Percentiles rank a stretch among this genome's conserved stretches.
Conservation (phyloP, 768 basidiomycete species). For the Cystofilobasidium capitatum region DNA sequence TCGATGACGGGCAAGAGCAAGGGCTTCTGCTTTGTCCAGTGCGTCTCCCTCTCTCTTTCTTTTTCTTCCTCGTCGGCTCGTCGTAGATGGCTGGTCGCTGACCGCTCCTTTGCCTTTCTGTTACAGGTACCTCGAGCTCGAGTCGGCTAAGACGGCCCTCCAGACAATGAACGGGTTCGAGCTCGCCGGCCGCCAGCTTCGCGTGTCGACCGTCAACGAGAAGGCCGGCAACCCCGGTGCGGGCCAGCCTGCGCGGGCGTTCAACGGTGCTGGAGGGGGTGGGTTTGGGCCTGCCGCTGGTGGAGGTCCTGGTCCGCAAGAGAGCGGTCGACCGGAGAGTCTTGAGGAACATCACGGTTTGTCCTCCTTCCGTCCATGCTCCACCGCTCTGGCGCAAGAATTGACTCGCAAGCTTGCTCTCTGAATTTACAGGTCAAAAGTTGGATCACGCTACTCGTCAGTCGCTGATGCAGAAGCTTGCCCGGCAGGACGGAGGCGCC, state of each 20-base stretch:
- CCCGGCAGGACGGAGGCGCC: constrained; percentile 54
- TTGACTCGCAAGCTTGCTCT: too few species aligned
- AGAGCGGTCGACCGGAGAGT: constrained; percentile 19
- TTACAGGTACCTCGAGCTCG: constrained; percentile 72
- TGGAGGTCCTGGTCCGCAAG: not conserved
- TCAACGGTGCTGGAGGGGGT: not conserved
- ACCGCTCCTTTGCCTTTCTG: constrained; percentile 8
- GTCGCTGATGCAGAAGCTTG: constrained; percentile 99
- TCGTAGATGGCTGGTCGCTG: not conserved
- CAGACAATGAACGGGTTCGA: constrained; percentile 99
- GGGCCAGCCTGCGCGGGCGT: not conserved
- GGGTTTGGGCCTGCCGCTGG: not conserved
- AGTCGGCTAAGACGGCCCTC: constrained; percentile 91
- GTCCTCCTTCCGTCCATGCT: not conserved
- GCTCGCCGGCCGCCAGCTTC: constrained; percentile 72
- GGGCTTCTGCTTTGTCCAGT: constrained; percentile 98
- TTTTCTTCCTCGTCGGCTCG: not conserved
- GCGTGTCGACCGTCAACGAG: constrained; percentile 31
- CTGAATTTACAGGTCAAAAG: constrained; percentile 8
- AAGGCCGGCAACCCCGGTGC: constrained; percentile 20
- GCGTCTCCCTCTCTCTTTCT: constrained; percentile 34
- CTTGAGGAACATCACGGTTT: constrained; percentile 26
- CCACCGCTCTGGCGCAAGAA: too few species aligned
- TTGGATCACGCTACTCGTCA: constrained; percentile 64
- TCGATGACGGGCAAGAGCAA: constrained; percentile 91